Evolutionary conservation across 108 stramenopile species (phyloP), one percentile per base, ranked within the genome.

Genomic region (Aureococcus anophagefferens): DNA sequence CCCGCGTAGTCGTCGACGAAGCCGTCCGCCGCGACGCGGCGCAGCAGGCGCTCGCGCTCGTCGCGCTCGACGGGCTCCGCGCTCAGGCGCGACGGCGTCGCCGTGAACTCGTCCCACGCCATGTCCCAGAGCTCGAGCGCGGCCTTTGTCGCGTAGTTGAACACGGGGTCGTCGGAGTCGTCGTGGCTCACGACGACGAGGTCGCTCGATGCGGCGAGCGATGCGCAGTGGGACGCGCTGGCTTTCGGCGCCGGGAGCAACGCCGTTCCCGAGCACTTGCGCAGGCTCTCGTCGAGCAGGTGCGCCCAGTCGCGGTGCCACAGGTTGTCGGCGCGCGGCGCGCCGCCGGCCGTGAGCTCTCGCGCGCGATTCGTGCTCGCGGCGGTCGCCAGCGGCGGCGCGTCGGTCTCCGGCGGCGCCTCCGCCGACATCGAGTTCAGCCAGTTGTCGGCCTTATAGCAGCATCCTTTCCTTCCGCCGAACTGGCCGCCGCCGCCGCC

Each of bases 1-100:
- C 70, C 70, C 7, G 33, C 17, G 62, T 71, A 71, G 62, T 71
- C 70, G 0, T 29, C 51, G 34, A 71, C 33, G 36, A 35, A 71
- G 62, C 70, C 70, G n/a, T 71, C 16, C 21, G 5, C 15, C n/a
- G 31, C 21, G 34, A 71, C 70, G 29, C 33, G 15, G 33, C 51
- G 21, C 28, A 71, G 62, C 5, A 71, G 51, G n/a, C 31, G 18
- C 35, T 62, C 31, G 33, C 70, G 70, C 70, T 62, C 70, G 18
- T 25, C 62, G 33, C 70, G 59, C 62, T 71, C 70, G 46, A 35
- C 33, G 28, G 59, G 33, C 7, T 51, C 70, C 33, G 70, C 70
- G 28, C 46, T 35, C 13, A 35, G 16, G 17, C 62, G 31, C 4
- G 46, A 51, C 11, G 70, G 70, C 33, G 33, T 17, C 18, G 33